Evolutionary conservation across 2,329 filamentous ascomycete species (phyloP).

Genomic region (Aureobasidium leucospermi): DNA sequence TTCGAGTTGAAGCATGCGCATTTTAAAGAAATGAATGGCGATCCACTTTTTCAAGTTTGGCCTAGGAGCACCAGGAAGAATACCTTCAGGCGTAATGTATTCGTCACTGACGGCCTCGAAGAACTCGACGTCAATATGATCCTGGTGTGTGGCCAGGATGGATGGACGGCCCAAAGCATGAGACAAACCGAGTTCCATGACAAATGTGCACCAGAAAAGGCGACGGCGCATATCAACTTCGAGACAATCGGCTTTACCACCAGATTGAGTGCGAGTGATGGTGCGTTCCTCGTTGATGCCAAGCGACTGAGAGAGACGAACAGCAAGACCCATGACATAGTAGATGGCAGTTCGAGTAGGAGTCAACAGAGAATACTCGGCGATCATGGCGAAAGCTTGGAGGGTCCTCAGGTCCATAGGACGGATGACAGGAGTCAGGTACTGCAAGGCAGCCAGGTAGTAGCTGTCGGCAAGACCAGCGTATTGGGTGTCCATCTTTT

Average conservation of each 20-base stretch:
- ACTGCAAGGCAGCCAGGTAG: constrained; percentile 80
- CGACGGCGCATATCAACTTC: constrained; percentile 85
- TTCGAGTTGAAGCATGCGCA: constrained; percentile 81
- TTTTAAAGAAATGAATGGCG: constrained; percentile 87
- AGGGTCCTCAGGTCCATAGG: constrained; percentile 86
- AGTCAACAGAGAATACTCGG: constrained; percentile 84
- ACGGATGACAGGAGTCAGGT: constrained; percentile 73
- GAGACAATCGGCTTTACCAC: constrained; percentile 58
- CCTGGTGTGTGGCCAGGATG: constrained; percentile 72
- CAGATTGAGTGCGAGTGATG: constrained; percentile 56
- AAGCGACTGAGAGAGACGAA: constrained; percentile 80
- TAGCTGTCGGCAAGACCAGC: constrained; percentile 93
- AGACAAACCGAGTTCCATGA: constrained; percentile 82
- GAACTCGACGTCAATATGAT: constrained; percentile 78
- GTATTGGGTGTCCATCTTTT: constrained; percentile 82
- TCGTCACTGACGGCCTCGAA: constrained; percentile 77
- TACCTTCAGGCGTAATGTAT: constrained; percentile 70
- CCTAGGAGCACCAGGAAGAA: constrained; percentile 56
- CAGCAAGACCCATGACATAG: constrained; percentile 83
- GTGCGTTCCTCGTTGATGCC: constrained; percentile 85
- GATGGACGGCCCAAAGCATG: constrained; percentile 83
- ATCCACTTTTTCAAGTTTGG: constrained; percentile 77
- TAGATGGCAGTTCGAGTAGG: constrained; percentile 89
- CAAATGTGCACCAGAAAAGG: constrained; percentile 78
- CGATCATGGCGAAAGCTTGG: constrained; percentile 81